Percentiles rank a stretch among this genome's conserved stretches.
Evolutionary conservation across 83 land plant genomes (phyloP).

Genomic region (Picea mariana): DNA sequence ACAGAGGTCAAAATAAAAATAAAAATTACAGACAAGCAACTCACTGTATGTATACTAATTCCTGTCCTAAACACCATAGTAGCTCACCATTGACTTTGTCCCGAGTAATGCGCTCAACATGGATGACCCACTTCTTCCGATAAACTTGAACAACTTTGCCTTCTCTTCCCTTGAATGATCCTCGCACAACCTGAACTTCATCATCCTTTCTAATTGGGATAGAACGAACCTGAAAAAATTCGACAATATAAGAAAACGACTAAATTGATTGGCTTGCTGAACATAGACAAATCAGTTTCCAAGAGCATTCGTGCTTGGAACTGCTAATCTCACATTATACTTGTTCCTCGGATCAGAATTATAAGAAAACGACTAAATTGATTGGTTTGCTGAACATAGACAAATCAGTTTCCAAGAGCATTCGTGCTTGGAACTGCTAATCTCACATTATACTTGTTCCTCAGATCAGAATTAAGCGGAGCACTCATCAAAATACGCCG

Average conservation of each 20-base stretch:
- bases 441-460: constrained; percentile 64
- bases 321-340: constrained; percentile 41
- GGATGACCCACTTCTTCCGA: constrained; percentile 77
- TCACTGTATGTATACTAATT: not conserved
- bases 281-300: constrained; percentile 28
- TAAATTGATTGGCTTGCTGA: constrained; percentile 10
- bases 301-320: not conserved
- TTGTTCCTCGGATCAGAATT: constrained; percentile 63
- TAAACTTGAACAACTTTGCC: constrained; percentile 85
- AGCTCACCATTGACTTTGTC: constrained; percentile 78
- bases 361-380: not conserved
- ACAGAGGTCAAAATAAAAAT: not conserved
- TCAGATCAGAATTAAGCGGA: constrained; percentile 65
- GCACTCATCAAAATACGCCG: constrained; percentile 80
- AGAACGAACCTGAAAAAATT: constrained; percentile 53
- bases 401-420: constrained; percentile 16
- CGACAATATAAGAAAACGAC: not conserved
- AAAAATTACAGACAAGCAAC: not conserved
- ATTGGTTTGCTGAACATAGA: constrained; percentile 21
- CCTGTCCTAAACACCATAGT: not conserved
- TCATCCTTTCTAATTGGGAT: constrained; percentile 81
- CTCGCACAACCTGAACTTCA: constrained; percentile 76
- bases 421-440: too few relatives aligned
- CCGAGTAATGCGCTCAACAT: constrained; percentile 76
- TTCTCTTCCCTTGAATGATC: constrained; percentile 77